Evolutionary conservation across 768 basidiomycete species (phyloP).

Genomic region (Tremella yokohamensis): DNA sequence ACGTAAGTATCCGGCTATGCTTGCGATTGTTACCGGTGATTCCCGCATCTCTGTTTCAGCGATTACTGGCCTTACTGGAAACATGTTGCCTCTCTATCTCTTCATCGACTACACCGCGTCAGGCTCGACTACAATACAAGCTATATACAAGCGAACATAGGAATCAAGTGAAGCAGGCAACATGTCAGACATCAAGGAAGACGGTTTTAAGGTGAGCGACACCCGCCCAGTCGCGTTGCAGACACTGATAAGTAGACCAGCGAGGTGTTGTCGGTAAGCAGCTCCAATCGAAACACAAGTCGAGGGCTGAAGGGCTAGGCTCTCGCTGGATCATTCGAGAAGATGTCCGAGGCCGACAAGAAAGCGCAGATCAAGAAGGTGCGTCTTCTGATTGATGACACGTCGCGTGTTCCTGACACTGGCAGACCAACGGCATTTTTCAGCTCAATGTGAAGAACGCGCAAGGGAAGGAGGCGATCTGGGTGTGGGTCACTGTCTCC

Average conservation of each 20-base stretch:
- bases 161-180: background rate
- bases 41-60: too few relatives aligned
- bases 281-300: background rate
- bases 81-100: too few relatives aligned
- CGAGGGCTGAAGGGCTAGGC: slow-evolving; percentile 23
- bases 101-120: too few relatives aligned
- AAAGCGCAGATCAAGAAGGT: slow-evolving; percentile 51
- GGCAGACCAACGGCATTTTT: slow-evolving; percentile 80
- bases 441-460: slow-evolving; percentile 74
- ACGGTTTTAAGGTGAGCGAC: slow-evolving; percentile 41
- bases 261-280: slow-evolving; percentile 27
- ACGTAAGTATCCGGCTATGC: too few relatives aligned
- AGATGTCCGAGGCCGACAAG: slow-evolving; percentile 49
- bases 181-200: slow-evolving; percentile 47
- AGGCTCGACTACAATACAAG: too few relatives aligned
- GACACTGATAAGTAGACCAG: slow-evolving; percentile 27
- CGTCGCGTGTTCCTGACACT: background rate
- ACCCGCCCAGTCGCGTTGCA: background rate
- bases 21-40: too few relatives aligned
- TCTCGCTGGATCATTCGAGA: slow-evolving; percentile 40
- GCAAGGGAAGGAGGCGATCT: slow-evolving; percentile 66
- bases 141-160: too few relatives aligned
- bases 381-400: slow-evolving; percentile 5
- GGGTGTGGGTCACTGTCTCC: slow-evolving; percentile 53
- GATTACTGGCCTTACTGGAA: too few relatives aligned